Evolutionary conservation across 2,329 filamentous ascomycete genomes (phyloP).

Genomic region (Alternaria alternata): DNA sequence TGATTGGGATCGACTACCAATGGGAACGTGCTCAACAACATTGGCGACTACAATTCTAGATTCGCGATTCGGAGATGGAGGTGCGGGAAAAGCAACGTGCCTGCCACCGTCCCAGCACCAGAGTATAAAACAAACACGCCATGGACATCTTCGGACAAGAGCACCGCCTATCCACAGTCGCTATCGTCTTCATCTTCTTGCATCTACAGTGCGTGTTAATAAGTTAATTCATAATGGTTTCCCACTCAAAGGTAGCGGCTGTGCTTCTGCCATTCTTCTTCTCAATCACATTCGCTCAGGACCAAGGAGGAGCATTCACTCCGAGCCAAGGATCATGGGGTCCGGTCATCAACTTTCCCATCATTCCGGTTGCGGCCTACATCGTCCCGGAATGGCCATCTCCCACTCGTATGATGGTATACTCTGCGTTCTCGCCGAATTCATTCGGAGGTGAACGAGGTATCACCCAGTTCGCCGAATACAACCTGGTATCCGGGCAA

Average conservation of each 20-base stretch:
- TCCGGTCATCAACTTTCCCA: slow-evolving; percentile 26
- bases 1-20: neutral
- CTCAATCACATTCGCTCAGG: slow-evolving; percentile 9
- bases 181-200: neutral
- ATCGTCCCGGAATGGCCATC: slow-evolving; percentile 30
- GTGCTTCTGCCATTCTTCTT: neutral
- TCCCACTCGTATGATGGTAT: slow-evolving; percentile 27
- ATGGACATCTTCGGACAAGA: neutral
- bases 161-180: neutral
- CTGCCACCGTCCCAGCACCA: neutral
- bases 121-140: neutral
- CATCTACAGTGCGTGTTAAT: neutral
- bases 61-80: neutral
- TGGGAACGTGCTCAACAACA: neutral
- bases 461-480: slow-evolving; percentile 31
- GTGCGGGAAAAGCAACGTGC: slow-evolving; percentile 1
- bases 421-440: slow-evolving; percentile 24
- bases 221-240: neutral
- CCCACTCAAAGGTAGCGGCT: neutral
- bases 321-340: slow-evolving; percentile 18
- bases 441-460: slow-evolving; percentile 24
- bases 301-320: neutral
- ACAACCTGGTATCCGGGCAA: slow-evolving; percentile 21
- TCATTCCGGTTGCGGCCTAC: slow-evolving; percentile 34
- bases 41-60: neutral